phyloP scores from a whole-genome alignment of 345 rosid species.

The Populus pruinosa region DNA sequence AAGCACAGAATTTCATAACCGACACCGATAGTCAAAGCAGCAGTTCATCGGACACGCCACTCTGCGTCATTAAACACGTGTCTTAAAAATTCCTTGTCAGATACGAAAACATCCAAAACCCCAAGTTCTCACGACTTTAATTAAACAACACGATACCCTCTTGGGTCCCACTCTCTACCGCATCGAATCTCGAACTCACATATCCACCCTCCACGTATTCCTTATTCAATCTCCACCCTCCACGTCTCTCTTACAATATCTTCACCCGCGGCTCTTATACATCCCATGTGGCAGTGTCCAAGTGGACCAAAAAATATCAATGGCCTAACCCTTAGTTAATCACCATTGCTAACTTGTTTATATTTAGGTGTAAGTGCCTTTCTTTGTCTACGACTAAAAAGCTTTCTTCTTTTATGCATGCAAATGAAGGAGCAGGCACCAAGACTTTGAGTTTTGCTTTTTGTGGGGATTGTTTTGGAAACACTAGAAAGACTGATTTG shows the following conservation, averaged over 20 bases:
- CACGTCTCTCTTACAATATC: slow-evolving; percentile 17
- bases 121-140: background rate
- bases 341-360: background rate
- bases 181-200: slow-evolving; percentile 6
- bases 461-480: background rate
- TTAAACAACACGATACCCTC: too few relatives aligned
- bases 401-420: slow-evolving; percentile 17
- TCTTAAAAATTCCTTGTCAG: slow-evolving; percentile 14
- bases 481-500: background rate
- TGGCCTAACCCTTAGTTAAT: slow-evolving; percentile 13
- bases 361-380: background rate
- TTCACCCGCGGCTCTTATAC: slow-evolving; percentile 5
- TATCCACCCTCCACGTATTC: slow-evolving; percentile 41
- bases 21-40: slow-evolving; percentile 10
- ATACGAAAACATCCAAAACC: slow-evolving; percentile 1
- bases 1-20: background rate
- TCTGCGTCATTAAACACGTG: slow-evolving; percentile 17
- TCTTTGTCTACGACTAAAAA: background rate
- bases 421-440: slow-evolving; percentile 4
- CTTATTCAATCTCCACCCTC: slow-evolving; percentile 13
- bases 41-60: slow-evolving; percentile 5
- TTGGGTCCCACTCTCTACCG: slow-evolving; percentile 14
- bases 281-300: slow-evolving; percentile 38
- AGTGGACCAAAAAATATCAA: slow-evolving; percentile 6
- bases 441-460: background rate